Evolutionary conservation across 1,284 basidiomycete species (phyloP), one percentile per base, ranked within the genome.

Genomic region (Apiotrichum montevideense): DNA sequence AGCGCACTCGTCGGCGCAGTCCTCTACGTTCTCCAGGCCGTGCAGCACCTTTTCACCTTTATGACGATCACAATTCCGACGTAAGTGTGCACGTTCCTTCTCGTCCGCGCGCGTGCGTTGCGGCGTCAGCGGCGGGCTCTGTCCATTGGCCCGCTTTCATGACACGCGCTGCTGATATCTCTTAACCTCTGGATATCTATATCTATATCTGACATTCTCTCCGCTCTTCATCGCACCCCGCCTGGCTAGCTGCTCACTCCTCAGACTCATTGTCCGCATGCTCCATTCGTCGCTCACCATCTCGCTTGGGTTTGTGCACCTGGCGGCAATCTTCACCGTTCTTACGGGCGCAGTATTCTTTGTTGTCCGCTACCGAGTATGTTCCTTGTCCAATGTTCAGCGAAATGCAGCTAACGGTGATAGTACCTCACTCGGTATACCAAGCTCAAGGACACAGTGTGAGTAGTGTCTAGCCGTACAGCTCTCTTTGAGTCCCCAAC

Each of bases 261-360:
- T 34, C 56, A 73, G 72, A n/a, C 56, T 65, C 32, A 62, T 76
- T 7, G 70, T 75, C 66, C 80, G 85, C 29, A 79, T 90, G 37
- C 80, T 94, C 14, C 90, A 90, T 9, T 92, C 91, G 71, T 90
- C 90, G 4, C 85, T 93, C 81, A 93, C 90, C 1, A 80, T 92
- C 64, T 75, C 93, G 84, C 82, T 95, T 51, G 90, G 90, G 63
- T 93, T 94, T 72, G 92, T 88, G 80, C 88, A 87, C 48, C 86
- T 94, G 62, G 85, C 87, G 9, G 80, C 87, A 53, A 81, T 95
- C 13, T 88, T 91, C 62, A 76, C 79, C 14, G 78, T 84, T 4
- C 84, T 84, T 2, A 80, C 81, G 2, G 80, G 88, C 51, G 84
- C 81, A 2, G 69, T 90, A 34, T 89, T 90, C 74, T 89, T 91